A percentile compares a stretch with the other conserved stretches of the same genome.
These are phyloP conservation scores for Fusarium foetens DNA, from an alignment of 2,329 filamentous ascomycete genomes.

Conservation along the genomic window DNA sequence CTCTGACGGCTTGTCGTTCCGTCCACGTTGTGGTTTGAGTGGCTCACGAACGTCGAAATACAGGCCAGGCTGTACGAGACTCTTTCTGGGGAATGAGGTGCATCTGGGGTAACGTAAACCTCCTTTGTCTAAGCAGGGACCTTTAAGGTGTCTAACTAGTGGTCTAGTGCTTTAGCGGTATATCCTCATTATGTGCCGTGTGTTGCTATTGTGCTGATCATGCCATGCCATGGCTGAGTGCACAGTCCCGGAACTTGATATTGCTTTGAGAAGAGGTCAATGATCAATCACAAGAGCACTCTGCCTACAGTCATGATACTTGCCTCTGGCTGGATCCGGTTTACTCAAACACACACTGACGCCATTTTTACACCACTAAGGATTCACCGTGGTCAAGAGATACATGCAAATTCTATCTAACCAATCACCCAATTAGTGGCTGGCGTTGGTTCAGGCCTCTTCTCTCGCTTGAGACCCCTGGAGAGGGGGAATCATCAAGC, in stretches of 20 bases:
- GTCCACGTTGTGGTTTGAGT: slow-evolving; percentile 44
- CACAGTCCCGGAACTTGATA: background rate
- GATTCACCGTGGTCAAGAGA: slow-evolving; percentile 1
- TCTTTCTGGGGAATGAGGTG: slow-evolving; percentile 30
- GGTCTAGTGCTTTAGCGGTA: slow-evolving; percentile 4
- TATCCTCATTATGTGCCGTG: slow-evolving; percentile 1
- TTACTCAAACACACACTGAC: slow-evolving; percentile 20
- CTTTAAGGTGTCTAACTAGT: slow-evolving; percentile 11
- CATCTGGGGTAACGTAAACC: slow-evolving; percentile 39
- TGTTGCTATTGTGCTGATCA: background rate
- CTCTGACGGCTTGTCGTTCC: slow-evolving; percentile 26
- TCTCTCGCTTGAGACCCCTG: slow-evolving; percentile 9
- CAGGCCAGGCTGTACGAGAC: slow-evolving; percentile 18
- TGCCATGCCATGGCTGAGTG: background rate
- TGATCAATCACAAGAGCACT: slow-evolving; percentile 6
- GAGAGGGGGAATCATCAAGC: slow-evolving; percentile 1
- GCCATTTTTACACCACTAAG: slow-evolving; percentile 32
- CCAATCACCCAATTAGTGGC: background rate
- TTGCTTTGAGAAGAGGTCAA: background rate
- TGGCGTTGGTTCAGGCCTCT: background rate
- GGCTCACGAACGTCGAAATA: slow-evolving; percentile 30
- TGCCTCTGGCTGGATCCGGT: background rate
- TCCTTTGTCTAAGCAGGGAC: slow-evolving; percentile 18
- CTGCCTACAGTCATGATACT: background rate
- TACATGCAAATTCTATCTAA: background rate